Evolutionary conservation across 116 monocot species (phyloP), one percentile per base, ranked within the genome.

Genomic region (Trichopus zeylanicus): DNA sequence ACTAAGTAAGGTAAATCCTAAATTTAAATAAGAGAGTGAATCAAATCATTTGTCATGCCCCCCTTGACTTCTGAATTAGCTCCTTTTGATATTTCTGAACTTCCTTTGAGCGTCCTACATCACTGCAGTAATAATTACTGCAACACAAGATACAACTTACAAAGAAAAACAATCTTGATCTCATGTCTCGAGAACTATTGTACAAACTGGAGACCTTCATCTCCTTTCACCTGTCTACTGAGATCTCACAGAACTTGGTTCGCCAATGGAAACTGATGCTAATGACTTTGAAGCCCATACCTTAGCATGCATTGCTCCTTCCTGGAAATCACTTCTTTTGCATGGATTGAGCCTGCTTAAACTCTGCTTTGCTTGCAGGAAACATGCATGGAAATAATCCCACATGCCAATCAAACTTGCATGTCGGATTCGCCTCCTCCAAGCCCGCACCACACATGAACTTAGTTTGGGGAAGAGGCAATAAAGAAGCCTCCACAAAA

Each of bases 231-330:
- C 13, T 6, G 0, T 26, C 12, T 8, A 15, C 4, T 16, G 35
- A 6, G n/a, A 38, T 60, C 60, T 46, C 0, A 42, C 46, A 29
- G 72, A 63, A 60, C 81, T 81, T 22, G 84, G 51, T 24, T 86
- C 90, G 6, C 86, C 79, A 16, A 95, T 74, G 10, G 89, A 80
- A 1, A 94, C 89, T 1, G 89, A 83, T 21, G 81, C 90, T 53
- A 90, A 37, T 21, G 90, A 90, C 59, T 90, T 86, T 3, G 85
- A 84, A 48, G 86, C 95, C 89, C 95, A 89, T 0, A 69, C 69
- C 26, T 60, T 83, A 1, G 82, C 86, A 69, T 67, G 81, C 68
- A 81, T 63, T 2, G 84, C 86, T 15, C 84, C 87, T 72, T 73
- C 85, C 59, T 78, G 75, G 37, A 89, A 63, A 74, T 90, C 78